These are phyloP conservation scores for Pyracantha coccinea DNA, from an alignment of 331 rosid species.

Conservation along the genomic window DNA sequence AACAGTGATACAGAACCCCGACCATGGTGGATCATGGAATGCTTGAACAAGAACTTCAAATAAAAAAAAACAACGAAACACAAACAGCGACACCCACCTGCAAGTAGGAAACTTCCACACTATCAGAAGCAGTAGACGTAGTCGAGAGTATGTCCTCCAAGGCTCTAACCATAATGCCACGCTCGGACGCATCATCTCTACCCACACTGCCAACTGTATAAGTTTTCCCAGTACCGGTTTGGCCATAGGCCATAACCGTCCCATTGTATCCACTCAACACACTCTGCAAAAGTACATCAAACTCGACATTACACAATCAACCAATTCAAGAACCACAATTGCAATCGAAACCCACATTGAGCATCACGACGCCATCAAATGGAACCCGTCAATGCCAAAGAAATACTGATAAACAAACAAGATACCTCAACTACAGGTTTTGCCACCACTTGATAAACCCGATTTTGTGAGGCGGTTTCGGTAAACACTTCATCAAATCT, in stretches of 20 bases:
- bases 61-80: neutral
- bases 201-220: slow-evolving; percentile 64
- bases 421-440: slow-evolving; percentile 65
- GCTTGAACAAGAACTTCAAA: neutral
- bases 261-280: slow-evolving; percentile 66
- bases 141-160: slow-evolving; percentile 48
- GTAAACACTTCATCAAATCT: slow-evolving; percentile 62
- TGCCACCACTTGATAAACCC: slow-evolving; percentile 64
- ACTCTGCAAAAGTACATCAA: slow-evolving; percentile 40
- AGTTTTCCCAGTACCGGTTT: slow-evolving; percentile 72
- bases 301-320: neutral
- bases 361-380: neutral
- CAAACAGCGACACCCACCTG: slow-evolving; percentile 30
- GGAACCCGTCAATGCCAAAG: neutral
- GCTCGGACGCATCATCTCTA: slow-evolving; percentile 46
- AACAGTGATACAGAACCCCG: neutral
- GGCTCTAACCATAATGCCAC: slow-evolving; percentile 69
- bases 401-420: neutral
- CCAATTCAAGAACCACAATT: neutral
- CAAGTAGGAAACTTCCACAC: slow-evolving; percentile 53
- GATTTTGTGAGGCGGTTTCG: slow-evolving; percentile 56
- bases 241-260: slow-evolving; percentile 77
- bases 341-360: neutral
- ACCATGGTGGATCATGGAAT: neutral
- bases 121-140: slow-evolving; percentile 38